Percentiles rank a stretch among this genome's conserved stretches.
phyloP scores from a whole-genome alignment of 2,329 filamentous ascomycete genomes.

The Clarireedia monteithiana region DNA sequence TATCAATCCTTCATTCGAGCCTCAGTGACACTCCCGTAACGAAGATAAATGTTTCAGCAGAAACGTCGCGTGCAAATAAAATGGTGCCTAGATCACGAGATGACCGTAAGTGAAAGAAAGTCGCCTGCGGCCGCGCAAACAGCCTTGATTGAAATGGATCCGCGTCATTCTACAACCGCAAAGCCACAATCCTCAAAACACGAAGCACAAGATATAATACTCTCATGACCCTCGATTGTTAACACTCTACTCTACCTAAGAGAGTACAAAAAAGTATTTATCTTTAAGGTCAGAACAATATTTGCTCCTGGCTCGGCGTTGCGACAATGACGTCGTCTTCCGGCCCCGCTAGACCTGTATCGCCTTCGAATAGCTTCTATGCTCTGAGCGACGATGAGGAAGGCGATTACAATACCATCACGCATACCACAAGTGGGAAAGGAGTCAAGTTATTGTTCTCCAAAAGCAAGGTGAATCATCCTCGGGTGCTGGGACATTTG shows the following conservation, averaged over 20 bases:
- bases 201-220: background rate
- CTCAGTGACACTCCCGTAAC: no score
- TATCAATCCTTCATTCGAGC: no score
- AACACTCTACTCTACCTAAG: background rate
- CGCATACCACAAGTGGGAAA: constrained; percentile 64
- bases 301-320: background rate
- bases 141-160: background rate
- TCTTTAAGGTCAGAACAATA: background rate
- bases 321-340: constrained; percentile 26
- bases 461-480: constrained; percentile 75
- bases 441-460: constrained; percentile 92
- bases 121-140: background rate
- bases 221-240: background rate
- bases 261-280: background rate
- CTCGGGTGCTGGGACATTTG: background rate
- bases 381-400: constrained; percentile 96
- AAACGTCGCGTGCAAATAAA: no score
- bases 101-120: background rate
- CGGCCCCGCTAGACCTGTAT: constrained; percentile 38
- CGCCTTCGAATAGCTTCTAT: constrained; percentile 84
- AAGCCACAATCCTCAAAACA: background rate
- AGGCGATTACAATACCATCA: constrained; percentile 89
- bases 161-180: background rate
- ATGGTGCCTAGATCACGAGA: background rate
- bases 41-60: no score